Conservation (phyloP, 2,329 filamentous ascomycete species). For the Sphaerulina populicola region DNA sequence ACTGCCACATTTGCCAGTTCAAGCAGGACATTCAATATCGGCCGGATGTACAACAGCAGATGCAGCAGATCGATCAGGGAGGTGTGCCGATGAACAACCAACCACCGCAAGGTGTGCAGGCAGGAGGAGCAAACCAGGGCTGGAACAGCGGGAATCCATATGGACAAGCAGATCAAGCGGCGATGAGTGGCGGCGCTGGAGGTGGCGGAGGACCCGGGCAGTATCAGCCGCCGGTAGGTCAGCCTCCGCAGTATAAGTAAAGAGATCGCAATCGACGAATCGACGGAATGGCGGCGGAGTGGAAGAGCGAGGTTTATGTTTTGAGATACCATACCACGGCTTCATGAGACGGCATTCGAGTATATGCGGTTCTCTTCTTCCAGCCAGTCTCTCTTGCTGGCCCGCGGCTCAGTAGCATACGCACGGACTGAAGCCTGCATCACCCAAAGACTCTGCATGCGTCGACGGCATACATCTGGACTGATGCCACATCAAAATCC, state of each 20-base stretch:
- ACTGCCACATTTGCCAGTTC: constrained; percentile 69
- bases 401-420: neutral
- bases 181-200: constrained; percentile 12
- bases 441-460: neutral
- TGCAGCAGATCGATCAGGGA: constrained; percentile 24
- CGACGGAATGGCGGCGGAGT: neutral
- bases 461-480: neutral
- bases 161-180: neutral
- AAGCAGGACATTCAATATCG: constrained; percentile 50
- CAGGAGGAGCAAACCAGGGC: constrained; percentile 21
- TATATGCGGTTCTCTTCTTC: neutral
- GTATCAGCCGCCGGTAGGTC: constrained; percentile 4
- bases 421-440: neutral
- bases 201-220: constrained; percentile 4
- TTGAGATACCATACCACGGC: neutral
- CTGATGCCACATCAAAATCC: neutral
- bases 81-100: constrained; percentile 30
- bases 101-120: neutral
- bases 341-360: neutral
- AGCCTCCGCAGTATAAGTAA: constrained; percentile 12
- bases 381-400: neutral
- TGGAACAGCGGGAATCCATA: constrained; percentile 23
- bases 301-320: neutral
- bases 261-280: neutral
- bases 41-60: constrained; percentile 34